Conservation (phyloP, 2,329 filamentous ascomycete species). For the Gaeumannomyces tritici region DNA sequence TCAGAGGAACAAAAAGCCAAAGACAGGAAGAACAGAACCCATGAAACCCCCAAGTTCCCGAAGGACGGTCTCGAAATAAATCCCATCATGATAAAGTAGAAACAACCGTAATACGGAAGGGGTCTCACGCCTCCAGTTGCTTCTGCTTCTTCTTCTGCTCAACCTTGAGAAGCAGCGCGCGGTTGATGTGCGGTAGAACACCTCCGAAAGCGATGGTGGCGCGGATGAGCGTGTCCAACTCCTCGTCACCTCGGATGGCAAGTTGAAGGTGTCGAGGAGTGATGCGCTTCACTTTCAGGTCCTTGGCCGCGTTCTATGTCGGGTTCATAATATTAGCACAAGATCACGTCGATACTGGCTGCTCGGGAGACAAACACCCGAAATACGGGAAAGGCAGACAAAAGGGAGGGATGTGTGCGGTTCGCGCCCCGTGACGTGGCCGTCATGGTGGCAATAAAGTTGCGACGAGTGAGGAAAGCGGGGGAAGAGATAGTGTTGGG, state of each 20-base stretch:
- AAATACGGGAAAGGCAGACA: background rate
- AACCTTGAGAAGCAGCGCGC: conserved; percentile 61
- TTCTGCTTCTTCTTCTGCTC: conserved; percentile 31
- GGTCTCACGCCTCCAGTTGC: conserved; percentile 20
- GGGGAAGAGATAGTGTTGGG: background rate
- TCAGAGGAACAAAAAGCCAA: background rate
- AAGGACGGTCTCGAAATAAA: background rate
- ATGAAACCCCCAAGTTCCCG: background rate
- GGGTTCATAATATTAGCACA: background rate
- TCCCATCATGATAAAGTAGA: background rate
- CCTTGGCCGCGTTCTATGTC: conserved; percentile 75
- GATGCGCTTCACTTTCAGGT: conserved; percentile 99
- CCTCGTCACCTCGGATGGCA: conserved; percentile 98
- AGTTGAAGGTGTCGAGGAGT: conserved; percentile 98
- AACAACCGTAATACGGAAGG: background rate
- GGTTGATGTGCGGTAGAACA: conserved; percentile 98
- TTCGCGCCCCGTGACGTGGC: background rate
- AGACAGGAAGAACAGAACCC: background rate
- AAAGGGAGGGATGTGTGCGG: background rate
- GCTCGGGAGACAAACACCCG: background rate
- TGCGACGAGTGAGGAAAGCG: background rate
- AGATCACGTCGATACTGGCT: background rate
- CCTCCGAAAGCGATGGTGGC: conserved; percentile 97
- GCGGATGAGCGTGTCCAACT: conserved; percentile 97
- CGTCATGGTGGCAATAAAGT: background rate